Evolutionary conservation across 805 yeast species (phyloP), one percentile per base, ranked within the genome.

Genomic region (Isabelozyma heimii): DNA sequence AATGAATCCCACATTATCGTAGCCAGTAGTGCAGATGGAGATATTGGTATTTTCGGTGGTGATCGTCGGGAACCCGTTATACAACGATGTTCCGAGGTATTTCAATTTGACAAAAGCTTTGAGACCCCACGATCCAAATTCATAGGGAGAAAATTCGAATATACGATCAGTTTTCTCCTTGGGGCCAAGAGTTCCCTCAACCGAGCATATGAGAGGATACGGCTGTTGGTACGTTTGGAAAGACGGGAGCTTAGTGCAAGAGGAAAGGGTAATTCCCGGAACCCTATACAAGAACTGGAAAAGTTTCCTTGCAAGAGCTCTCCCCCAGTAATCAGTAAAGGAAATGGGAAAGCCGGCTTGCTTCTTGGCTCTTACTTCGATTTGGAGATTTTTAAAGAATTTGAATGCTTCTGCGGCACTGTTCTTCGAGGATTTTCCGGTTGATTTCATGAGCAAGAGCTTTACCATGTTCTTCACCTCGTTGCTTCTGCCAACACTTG

Each of bases 311-410:
- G 81, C 69, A 35, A 84, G 65, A 0, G 87, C 88, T 51, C 82
- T 69, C 0, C 87, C 89, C 86, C 87, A 82, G 56, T 83, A 84
- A 57, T 84, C 89, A 0, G 88, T 84, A 40, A 84, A 70, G 0
- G 87, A 80, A 0, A 82, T 65, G 15, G 75, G 74, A 55, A 78
- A 81, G 0, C 88, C 88, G 2, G 73, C 69, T 13, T 63, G 53
- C 52, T 76, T 81, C 53, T 84, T 83, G 2, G 76, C 61, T 37
- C 80, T 65, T 0, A 83, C 83, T 50, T 80, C 83, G 12, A 69
- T 58, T 53, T 82, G 85, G n/a, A 84, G 60, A 14, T 70, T 70
- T 44, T 73, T 72, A 56, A 84, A 84, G 54, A 80, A 81, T 16
- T 68, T 61, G 45, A 80, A 64, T 0, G 75, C 62, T 28, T 66